Conservation (phyloP, 805 yeast species). For the Lipomyces oligophaga region DNA sequence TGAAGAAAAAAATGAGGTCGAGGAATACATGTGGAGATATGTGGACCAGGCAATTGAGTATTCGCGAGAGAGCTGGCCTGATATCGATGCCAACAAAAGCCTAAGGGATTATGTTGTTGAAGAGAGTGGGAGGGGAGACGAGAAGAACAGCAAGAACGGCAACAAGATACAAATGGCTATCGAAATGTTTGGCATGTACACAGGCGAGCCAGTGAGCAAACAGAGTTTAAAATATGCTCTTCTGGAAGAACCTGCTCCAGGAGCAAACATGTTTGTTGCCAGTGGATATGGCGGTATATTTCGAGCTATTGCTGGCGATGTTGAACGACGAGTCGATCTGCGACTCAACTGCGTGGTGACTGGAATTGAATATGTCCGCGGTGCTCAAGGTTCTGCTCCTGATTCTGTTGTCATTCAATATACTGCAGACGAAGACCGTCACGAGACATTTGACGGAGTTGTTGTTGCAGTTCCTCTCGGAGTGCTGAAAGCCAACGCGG, state of each 20-base stretch:
- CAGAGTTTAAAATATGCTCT: constrained; percentile 28
- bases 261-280: constrained; percentile 27
- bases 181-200: constrained; percentile 26
- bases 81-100: constrained; percentile 15
- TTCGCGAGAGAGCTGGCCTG: constrained; percentile 13
- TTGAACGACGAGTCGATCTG: not conserved
- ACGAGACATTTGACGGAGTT: constrained; percentile 30
- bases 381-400: not conserved
- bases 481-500: constrained; percentile 29
- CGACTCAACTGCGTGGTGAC: constrained; percentile 7
- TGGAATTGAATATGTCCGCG: not conserved
- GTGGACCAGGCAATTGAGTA: constrained; percentile 30
- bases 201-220: constrained; percentile 22
- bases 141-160: constrained; percentile 1
- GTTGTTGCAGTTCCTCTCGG: constrained; percentile 36
- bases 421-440: not conserved
- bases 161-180: constrained; percentile 7
- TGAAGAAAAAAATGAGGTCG: constrained; percentile 5
- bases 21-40: constrained; percentile 23
- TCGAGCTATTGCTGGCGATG: constrained; percentile 6
- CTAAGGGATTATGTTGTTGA: constrained; percentile 17
- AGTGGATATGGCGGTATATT: constrained; percentile 24
- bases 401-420: not conserved
- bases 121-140: not conserved
- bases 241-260: constrained; percentile 29